Percentiles rank a stretch among this genome's conserved stretches.
phyloP scores from a whole-genome alignment of 768 basidiomycete species.

The Steccherinum ochraceum region DNA sequence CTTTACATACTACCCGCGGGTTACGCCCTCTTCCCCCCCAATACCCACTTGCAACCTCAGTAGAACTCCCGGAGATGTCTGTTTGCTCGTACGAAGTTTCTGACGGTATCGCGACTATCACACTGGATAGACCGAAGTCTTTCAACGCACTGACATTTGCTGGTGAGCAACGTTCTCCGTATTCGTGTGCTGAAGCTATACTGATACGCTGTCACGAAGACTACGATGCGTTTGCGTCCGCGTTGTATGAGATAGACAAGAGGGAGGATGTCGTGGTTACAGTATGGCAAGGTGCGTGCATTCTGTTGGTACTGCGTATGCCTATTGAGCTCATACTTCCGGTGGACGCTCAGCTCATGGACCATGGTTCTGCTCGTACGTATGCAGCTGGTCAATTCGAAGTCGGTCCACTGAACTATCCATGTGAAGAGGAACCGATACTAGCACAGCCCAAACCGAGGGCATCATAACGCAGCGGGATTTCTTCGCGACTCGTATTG shows the following conservation, averaged over 20 bases:
- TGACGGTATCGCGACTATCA: slow-evolving; percentile 61
- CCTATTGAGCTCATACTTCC: not conserved
- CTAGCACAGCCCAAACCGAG: too few species aligned
- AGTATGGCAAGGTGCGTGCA: slow-evolving; percentile 52
- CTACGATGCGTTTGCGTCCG: slow-evolving; percentile 54
- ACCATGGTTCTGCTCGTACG: slow-evolving; percentile 71
- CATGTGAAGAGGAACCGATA: too few species aligned
- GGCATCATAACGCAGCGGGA: too few species aligned
- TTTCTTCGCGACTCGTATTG: slow-evolving; percentile 38
- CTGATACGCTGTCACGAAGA: slow-evolving; percentile 30
- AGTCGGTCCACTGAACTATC: not conserved
- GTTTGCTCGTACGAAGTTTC: slow-evolving; percentile 42
- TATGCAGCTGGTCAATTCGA: slow-evolving; percentile 3
- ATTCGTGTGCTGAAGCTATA: not conserved
- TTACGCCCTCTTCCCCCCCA: not conserved
- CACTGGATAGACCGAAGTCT: slow-evolving; percentile 51
- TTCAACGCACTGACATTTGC: slow-evolving; percentile 54
- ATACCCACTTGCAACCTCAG: not conserved
- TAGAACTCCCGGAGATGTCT: slow-evolving; percentile 26
- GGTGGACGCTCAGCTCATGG: slow-evolving; percentile 41
- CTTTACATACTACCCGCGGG: not conserved
- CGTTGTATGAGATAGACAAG: slow-evolving; percentile 50
- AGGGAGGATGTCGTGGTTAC: slow-evolving; percentile 59
- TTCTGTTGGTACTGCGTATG: not conserved
- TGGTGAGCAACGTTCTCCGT: too few species aligned